Evolutionary conservation across 2,329 filamentous ascomycete genomes (phyloP), one percentile per base, ranked within the genome.

Genomic region (Colletotrichum graminicola): DNA sequence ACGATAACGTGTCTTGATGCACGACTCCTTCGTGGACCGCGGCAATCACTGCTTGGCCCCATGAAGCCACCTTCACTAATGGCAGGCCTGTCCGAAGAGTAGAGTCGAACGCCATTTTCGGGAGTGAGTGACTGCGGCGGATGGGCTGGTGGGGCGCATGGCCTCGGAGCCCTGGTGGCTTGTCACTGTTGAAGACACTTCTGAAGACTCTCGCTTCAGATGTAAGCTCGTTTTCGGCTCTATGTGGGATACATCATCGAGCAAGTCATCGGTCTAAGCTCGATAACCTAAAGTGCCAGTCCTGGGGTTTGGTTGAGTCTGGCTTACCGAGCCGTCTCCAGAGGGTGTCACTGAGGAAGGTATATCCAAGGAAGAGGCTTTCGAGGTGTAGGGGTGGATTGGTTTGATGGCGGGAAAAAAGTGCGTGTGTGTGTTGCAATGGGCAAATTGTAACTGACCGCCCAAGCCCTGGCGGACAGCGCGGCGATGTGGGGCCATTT

Each of bases 401-500:
- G 34, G 67, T 26, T 55, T 55, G 29, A 49, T 32, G 61, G 54
- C 23, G 18, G 21, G 26, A 10, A 5, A 52, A 36, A 21, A 29
- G 29, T 29, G 29, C 29, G 12, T 63, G n/a, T 41, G n/a, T 41
- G 47, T 43, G 26, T 55, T 41, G 54, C 32, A 61, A 43, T 21
- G 18, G 65, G 23, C 47, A 56, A 45, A 34, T 56, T 29, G 14
- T 62, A 62, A 45, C 29, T 60, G n/a, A 39, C 34, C 34, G 54
- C 34, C 41, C 29, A 47, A 16, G 57, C n/a, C 34, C 34, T 51
- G 51, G 64, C 62, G 47, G 39, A 23, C 39, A 49, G 39, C 57
- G 51, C 51, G 51, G 57, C 34, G 62, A 71, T 21, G 51, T 21
- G 57, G 34, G 32, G 36, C 57, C 29, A 57, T 57, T 51, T 47